phyloP scores from a whole-genome alignment of 768 basidiomycete genomes.

The Rhodotorula diobovata region DNA sequence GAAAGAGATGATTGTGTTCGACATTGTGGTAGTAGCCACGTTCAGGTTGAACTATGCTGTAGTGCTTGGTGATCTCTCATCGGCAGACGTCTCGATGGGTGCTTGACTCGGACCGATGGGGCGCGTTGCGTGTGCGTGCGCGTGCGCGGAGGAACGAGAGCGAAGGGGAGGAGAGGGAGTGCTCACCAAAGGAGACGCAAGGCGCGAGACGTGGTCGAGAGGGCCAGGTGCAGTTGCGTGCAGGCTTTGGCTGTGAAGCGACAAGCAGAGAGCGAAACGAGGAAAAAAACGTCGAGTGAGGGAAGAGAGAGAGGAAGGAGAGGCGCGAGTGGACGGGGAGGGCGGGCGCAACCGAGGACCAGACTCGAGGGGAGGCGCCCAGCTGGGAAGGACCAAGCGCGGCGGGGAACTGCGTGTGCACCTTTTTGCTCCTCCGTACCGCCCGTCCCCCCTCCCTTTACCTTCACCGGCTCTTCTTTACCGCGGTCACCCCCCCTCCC shows the following conservation, averaged over 20 bases:
- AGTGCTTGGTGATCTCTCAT: not conserved
- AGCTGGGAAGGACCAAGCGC: not conserved
- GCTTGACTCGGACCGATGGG: too few species aligned
- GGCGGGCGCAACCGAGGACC: not conserved
- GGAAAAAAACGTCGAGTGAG: too few species aligned
- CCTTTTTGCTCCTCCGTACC: not conserved
- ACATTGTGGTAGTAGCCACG: not conserved
- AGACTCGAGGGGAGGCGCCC: not conserved
- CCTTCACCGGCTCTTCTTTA: constrained; percentile 1
- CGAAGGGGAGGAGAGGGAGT: too few species aligned
- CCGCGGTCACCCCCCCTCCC: constrained; percentile 1
- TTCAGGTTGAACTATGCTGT: not conserved
- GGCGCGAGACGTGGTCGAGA: too few species aligned
- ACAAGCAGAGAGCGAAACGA: too few species aligned
- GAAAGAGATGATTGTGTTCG: not conserved
- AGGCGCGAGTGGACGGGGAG: not conserved
- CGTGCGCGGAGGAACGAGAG: too few species aligned
- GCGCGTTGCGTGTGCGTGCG: too few species aligned
- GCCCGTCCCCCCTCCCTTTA: not conserved
- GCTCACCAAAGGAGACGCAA: too few species aligned
- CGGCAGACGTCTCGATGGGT: too few species aligned
- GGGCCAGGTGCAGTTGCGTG: too few species aligned
- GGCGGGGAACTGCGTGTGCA: too few species aligned
- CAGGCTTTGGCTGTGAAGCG: too few species aligned
- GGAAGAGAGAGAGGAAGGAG: not conserved